Conservation (phyloP, 2,329 filamentous ascomycete species). For the Botrytis cinerea region DNA sequence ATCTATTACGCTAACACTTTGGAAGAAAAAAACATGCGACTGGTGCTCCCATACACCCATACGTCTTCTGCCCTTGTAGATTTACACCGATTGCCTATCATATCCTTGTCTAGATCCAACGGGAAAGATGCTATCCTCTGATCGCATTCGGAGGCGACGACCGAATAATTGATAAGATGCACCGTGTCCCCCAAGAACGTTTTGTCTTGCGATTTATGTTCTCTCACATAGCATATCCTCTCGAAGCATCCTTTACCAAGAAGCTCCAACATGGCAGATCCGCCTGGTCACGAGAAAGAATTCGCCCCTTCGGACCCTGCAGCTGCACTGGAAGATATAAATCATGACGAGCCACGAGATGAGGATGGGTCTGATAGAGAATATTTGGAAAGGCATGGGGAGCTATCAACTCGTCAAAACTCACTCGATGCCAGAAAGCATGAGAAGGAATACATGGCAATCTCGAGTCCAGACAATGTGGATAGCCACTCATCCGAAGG, state of each 20-base stretch:
- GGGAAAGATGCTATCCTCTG: slow-evolving; percentile 9
- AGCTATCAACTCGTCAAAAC: slow-evolving; percentile 17
- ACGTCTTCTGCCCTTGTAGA: neutral
- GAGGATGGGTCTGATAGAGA: slow-evolving; percentile 24
- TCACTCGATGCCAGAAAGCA: slow-evolving; percentile 15
- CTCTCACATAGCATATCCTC: neutral
- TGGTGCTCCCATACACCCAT: neutral
- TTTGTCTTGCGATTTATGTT: neutral
- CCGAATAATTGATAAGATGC: slow-evolving; percentile 9
- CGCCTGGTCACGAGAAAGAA: slow-evolving; percentile 20
- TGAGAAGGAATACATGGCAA: slow-evolving; percentile 37
- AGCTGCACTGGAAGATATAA: slow-evolving; percentile 7
- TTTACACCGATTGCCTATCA: neutral
- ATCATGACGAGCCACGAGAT: slow-evolving; percentile 19
- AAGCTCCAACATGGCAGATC: slow-evolving; percentile 19
- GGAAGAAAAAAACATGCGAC: neutral
- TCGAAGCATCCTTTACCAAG: neutral
- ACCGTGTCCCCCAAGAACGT: neutral
- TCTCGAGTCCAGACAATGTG: slow-evolving; percentile 29
- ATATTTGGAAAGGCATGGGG: slow-evolving; percentile 15
- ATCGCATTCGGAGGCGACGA: neutral
- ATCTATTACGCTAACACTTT: slow-evolving; percentile 5
- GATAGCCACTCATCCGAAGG: slow-evolving; percentile 28
- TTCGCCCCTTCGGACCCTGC: slow-evolving; percentile 15
- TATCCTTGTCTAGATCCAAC: neutral